phyloP scores from a whole-genome alignment of 495 filamentous ascomycete species.

The Peziza echinospora region DNA sequence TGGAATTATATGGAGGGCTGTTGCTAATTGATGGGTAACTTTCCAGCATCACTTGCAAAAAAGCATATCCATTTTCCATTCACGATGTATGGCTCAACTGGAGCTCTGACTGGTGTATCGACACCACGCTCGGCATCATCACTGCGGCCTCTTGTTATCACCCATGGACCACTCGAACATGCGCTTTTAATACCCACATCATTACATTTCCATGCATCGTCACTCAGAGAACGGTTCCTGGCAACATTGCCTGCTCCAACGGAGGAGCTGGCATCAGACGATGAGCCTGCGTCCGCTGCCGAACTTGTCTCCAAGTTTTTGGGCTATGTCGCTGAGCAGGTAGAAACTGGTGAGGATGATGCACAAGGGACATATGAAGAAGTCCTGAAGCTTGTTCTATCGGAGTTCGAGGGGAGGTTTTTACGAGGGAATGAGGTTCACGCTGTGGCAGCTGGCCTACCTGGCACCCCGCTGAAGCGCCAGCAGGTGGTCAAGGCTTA shows the following conservation, averaged over 20 bases:
- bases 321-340: conserved; percentile 63
- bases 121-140: conserved; percentile 79
- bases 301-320: conserved; percentile 87
- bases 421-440: conserved; percentile 92
- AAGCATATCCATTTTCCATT: too few relatives aligned
- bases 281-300: conserved; percentile 79
- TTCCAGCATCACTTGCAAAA: too few relatives aligned
- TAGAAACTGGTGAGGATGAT: conserved; percentile 80
- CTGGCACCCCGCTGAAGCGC: conserved; percentile 79
- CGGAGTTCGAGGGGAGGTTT: conserved; percentile 89
- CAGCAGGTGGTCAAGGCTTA: conserved; percentile 68
- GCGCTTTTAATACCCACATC: conserved; percentile 84
- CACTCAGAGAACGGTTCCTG: conserved; percentile 70
- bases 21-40: too few relatives aligned
- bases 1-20: too few relatives aligned
- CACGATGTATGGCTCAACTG: conserved; percentile 65
- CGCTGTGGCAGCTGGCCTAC: conserved; percentile 59
- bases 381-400: conserved; percentile 67
- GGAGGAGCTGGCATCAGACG: conserved; percentile 90
- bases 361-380: conserved; percentile 62
- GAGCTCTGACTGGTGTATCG: conserved; percentile 74
- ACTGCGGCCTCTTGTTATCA: conserved; percentile 66
- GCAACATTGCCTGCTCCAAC: conserved; percentile 69
- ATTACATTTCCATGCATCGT: conserved; percentile 84
- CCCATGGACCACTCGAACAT: conserved; percentile 84